Base-by-base conservation (phyloP, 1,284 basidiomycete genomes). In the Heterobasidion irregulare region DNA sequence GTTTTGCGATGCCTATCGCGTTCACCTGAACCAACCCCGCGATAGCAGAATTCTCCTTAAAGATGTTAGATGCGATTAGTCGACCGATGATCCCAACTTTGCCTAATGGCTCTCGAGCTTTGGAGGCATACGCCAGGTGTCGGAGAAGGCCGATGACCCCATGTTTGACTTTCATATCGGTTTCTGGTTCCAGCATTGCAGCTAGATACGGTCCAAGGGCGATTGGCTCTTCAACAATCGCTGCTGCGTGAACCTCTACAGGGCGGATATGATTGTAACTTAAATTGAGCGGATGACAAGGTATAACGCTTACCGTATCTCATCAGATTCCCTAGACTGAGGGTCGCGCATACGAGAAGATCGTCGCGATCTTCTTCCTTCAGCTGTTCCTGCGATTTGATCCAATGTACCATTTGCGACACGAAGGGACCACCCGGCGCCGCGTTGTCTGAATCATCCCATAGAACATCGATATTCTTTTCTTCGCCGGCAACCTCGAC, bases 1-100 rank as follows among this genome's bases (percentile, higher is more conserved):
- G 90, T 71, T 98, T 98, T 34, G 90, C 79, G 15, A 94, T 77
- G 0, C 92, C 92, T 47, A 98, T 89, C 0, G 92, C 91, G 50
- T 85, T 86, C 32, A 94, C 78, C 70, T 98, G 96, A 0, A 98
- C 83, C 10, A 90, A 80, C 55, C 91, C 88, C 10, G 88, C 82
- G 73, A 93, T 82, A 52, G 95, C 92, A 7, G 79, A 72, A 57
- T 80, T 78, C 52, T 83, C 78, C 33, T 78, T 77, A 83, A 89
- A 94, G 8, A 92, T 73, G 2, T 83, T 81, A 58, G 87, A 86
- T n/a, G 71, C 68, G 8, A 80, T 72, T 18, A 94, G 75, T 18
- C 73, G 70, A 49, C 80, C 76, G 18, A 94, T 72, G 34, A 94
- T 73, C 16, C 77, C 77, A 12, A 82, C 82, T 43, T 83, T 71